Evolutionary conservation across 192 early-diverging fungal species (phyloP).

Genomic region (Coemansia sp.): DNA sequence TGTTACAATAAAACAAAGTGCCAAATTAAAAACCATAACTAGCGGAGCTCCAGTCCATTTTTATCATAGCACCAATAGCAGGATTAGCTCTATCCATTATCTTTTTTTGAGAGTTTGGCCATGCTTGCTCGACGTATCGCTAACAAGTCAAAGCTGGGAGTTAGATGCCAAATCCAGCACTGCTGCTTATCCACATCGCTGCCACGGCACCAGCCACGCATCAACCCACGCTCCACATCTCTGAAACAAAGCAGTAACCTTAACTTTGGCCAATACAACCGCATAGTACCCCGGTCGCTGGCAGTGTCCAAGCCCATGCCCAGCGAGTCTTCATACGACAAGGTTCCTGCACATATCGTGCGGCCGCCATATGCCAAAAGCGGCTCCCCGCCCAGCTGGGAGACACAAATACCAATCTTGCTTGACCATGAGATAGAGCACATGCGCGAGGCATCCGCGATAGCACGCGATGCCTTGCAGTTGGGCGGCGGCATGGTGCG

Average conservation of each 20-base stretch:
- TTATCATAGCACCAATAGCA: too few species aligned
- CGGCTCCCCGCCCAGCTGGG: conserved; percentile 56
- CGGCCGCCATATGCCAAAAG: conserved; percentile 59
- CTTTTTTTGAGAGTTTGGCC: too few species aligned
- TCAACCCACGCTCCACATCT: neutral
- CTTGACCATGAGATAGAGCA: conserved; percentile 38
- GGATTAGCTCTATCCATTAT: too few species aligned
- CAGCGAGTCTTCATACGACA: conserved; percentile 20
- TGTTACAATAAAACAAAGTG: too few species aligned
- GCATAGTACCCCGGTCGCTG: conserved; percentile 30
- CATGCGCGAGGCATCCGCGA: conserved; percentile 51
- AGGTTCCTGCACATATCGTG: conserved; percentile 47
- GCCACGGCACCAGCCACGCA: neutral
- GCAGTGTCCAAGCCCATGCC: conserved; percentile 21
- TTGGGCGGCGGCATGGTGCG: conserved; percentile 56
- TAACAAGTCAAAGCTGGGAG: too few species aligned
- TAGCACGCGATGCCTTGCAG: conserved; percentile 59
- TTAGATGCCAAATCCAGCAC: neutral
- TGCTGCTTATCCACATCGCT: neutral
- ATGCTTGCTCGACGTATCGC: too few species aligned
- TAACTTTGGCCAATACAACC: conserved; percentile 28
- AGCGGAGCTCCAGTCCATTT: too few species aligned
- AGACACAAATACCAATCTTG: conserved; percentile 42
- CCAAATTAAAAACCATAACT: too few species aligned
- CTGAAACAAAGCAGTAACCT: neutral